Conservation (phyloP, 2,329 filamentous ascomycete species). For the Phoma sp. region DNA sequence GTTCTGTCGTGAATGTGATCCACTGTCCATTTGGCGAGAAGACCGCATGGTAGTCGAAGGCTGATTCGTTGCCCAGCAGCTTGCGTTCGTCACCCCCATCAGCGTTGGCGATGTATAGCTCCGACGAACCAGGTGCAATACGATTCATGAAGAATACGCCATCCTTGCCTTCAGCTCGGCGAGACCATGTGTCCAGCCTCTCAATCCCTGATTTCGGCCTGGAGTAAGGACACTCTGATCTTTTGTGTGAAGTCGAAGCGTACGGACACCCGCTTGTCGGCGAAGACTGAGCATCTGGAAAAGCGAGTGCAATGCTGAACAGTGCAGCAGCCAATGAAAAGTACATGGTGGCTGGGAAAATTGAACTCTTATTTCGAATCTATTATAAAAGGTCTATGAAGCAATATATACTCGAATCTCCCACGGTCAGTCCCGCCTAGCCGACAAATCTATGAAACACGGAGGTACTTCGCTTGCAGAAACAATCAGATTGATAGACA, state of each 20-base stretch:
- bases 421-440: background rate
- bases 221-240: background rate
- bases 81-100: conserved; percentile 51
- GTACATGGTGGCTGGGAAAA: background rate
- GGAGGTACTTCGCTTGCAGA: background rate
- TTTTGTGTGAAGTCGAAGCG: background rate
- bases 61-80: conserved; percentile 37
- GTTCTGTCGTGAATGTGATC: conserved; percentile 29
- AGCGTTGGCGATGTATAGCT: conserved; percentile 44
- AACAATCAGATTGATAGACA: background rate
- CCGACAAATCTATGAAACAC: background rate
- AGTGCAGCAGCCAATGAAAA: background rate
- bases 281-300: background rate
- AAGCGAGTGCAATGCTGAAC: background rate
- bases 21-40: background rate
- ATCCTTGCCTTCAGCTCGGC: conserved; percentile 17
- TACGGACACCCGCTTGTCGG: background rate
- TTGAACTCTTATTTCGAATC: too few relatives aligned
- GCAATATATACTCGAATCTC: background rate
- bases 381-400: background rate
- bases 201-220: background rate
- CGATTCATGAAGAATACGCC: conserved; percentile 46
- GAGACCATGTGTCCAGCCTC: background rate
- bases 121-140: conserved; percentile 43
- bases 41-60: background rate